Conservation (phyloP, 768 basidiomycete genomes). For the Pleurotus cornucopiae region DNA sequence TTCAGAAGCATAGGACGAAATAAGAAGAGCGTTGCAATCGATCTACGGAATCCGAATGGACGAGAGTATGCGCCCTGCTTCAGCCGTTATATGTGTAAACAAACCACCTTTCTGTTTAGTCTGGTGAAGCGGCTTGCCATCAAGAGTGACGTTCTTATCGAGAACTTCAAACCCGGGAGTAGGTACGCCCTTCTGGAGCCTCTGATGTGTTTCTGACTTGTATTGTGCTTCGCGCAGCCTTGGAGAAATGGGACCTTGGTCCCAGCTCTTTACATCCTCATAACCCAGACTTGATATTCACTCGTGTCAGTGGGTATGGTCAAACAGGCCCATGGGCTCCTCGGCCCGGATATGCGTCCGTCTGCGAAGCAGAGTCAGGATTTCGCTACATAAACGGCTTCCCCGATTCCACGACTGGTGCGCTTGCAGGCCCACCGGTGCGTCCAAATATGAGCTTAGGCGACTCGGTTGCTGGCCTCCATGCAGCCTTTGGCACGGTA, state of each 20-base stretch:
- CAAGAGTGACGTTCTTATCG: slow-evolving; percentile 62
- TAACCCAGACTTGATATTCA: slow-evolving; percentile 87
- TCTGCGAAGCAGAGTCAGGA: slow-evolving; percentile 73
- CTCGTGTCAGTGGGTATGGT: slow-evolving; percentile 77
- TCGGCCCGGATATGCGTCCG: slow-evolving; percentile 68
- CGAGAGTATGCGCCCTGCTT: slow-evolving; percentile 30
- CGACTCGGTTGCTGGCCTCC: slow-evolving; percentile 67
- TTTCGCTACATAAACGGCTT: slow-evolving; percentile 73
- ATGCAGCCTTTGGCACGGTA: slow-evolving; percentile 72
- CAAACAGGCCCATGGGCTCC: slow-evolving; percentile 73
- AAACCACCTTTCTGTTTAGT: slow-evolving; percentile 24
- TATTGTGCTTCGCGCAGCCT: slow-evolving; percentile 31
- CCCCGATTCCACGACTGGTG: slow-evolving; percentile 48
- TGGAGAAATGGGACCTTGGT: slow-evolving; percentile 68
- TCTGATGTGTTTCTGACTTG: not conserved
- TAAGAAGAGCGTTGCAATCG: slow-evolving; percentile 71
- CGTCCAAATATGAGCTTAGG: slow-evolving; percentile 71
- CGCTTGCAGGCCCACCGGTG: slow-evolving; percentile 57
- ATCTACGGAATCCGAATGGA: slow-evolving; percentile 57
- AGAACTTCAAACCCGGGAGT: slow-evolving; percentile 72
- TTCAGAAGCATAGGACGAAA: slow-evolving; percentile 68
- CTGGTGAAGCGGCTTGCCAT: slow-evolving; percentile 58
- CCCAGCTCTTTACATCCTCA: slow-evolving; percentile 57
- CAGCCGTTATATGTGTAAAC: not conserved
- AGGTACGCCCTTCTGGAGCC: slow-evolving; percentile 30